Percentiles rank a stretch among this genome's conserved stretches.
These are phyloP conservation scores for Pseudotsuga menziesii DNA, from an alignment of 75 land plant genomes.

Conservation along the genomic window DNA sequence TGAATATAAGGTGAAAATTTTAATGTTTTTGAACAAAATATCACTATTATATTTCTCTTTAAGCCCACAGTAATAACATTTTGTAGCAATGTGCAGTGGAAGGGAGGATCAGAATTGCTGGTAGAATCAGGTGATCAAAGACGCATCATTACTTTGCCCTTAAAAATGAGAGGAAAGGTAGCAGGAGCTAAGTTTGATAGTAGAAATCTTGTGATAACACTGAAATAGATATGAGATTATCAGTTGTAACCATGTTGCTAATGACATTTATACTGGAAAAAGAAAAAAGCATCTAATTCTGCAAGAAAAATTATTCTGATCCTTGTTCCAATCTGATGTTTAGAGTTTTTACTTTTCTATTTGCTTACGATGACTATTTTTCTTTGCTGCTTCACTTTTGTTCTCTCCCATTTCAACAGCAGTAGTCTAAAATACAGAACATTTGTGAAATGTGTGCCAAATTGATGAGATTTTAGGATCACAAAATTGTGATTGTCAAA, in stretches of 20 bases:
- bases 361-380: too few relatives aligned
- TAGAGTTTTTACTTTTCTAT: neutral
- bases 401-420: too few relatives aligned
- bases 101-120: constrained; percentile 84
- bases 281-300: neutral
- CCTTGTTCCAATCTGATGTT: neutral
- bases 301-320: neutral
- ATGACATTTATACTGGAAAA: constrained; percentile 2
- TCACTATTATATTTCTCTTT: neutral
- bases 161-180: constrained; percentile 76
- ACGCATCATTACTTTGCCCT: constrained; percentile 63
- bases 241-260: constrained; percentile 6
- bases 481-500: too few relatives aligned
- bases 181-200: constrained; percentile 81
- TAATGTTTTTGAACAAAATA: neutral
- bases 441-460: too few relatives aligned
- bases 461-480: too few relatives aligned
- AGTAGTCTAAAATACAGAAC: too few relatives aligned
- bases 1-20: too few relatives aligned
- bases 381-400: too few relatives aligned
- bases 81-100: constrained; percentile 43
- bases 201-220: constrained; percentile 61
- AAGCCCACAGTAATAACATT: neutral
- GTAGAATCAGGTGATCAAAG: constrained; percentile 96
- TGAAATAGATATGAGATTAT: constrained; percentile 21